Base-by-base conservation (phyloP, 192 early-diverging fungal genomes). In the Chytriomyces confervae region DNA sequence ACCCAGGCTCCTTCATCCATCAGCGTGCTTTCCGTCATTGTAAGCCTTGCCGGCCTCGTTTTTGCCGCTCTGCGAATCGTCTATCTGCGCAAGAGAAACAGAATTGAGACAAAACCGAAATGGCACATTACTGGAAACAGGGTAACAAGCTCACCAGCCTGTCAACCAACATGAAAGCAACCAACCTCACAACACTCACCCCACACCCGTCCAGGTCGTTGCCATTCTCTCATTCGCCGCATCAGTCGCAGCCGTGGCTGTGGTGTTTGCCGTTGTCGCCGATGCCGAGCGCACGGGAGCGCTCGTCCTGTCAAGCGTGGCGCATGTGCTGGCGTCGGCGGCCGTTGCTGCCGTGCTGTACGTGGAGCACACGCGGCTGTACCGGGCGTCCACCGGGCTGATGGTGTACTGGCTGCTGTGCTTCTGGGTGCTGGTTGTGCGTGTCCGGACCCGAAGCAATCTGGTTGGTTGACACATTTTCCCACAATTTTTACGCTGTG, bases 371-470 rank as follows among this genome's bases (percentile, higher is more conserved):
- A 72, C 76, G 2, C 66, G 69, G 7, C 43, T 76, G 36, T 47
- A 29, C 16, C 75, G 80, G 3, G 51, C 80, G 11, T 78, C 80
- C 5, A 81, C 80, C 6, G 67, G 62, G 0, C 75, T 81, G 7
- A 62, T 81, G 69, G 50, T 73, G 8, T 81, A 81, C 63, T 81
- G 80, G 80, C 62, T 70, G 16, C 20, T 77, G 29, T 43, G 29
- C 5, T 29, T 73, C 24, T 18, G n/a, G 4, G 69, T 81, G 7
- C 62, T 7, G 46, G 49, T 76, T 36, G 48, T 81, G 16, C 75
- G 69, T 18, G 18, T 81, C 43, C 75, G 76, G 6, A 77, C 76
- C 7, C 47, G 68, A 16, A 46, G 1, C 49, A 20, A 18, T 10
- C 20, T 23, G 46, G 68, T 69, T 11, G 48, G 68, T 65, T 18